These are phyloP conservation scores for Amoebophrya sp. DNA, from an alignment of 169 alveolate genomes.

Conservation along the genomic window DNA sequence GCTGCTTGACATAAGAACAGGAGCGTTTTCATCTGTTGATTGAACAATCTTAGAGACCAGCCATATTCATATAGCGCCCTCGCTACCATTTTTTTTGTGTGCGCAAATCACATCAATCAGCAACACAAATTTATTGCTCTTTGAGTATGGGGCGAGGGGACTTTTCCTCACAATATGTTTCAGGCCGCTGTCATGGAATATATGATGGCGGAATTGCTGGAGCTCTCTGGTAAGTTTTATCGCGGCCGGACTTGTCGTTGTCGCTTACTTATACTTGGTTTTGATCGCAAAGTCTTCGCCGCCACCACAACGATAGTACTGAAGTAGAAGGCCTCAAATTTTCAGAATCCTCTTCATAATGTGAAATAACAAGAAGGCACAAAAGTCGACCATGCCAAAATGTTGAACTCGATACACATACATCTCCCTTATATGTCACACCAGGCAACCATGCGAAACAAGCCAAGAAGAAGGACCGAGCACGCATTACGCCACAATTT, in stretches of 20 bases:
- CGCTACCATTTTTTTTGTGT: too few species aligned
- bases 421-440: too few species aligned
- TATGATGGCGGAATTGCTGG: constrained; percentile 96
- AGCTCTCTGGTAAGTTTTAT: constrained; percentile 90
- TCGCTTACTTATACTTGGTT: neutral
- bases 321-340: neutral
- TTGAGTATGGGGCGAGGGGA: too few species aligned
- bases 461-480: neutral
- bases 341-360: neutral
- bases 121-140: too few species aligned
- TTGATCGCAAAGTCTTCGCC: neutral
- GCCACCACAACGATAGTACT: neutral
- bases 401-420: too few species aligned
- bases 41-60: too few species aligned
- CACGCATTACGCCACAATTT: neutral
- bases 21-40: too few species aligned
- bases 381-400: too few species aligned
- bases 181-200: constrained; percentile 69
- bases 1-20: too few species aligned
- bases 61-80: too few species aligned
- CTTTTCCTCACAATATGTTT: too few species aligned
- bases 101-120: too few species aligned
- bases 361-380: neutral
- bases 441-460: neutral
- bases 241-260: neutral